Conservation (phyloP, 768 basidiomycete genomes). For the Porpolomopsis calyptriformis region DNA sequence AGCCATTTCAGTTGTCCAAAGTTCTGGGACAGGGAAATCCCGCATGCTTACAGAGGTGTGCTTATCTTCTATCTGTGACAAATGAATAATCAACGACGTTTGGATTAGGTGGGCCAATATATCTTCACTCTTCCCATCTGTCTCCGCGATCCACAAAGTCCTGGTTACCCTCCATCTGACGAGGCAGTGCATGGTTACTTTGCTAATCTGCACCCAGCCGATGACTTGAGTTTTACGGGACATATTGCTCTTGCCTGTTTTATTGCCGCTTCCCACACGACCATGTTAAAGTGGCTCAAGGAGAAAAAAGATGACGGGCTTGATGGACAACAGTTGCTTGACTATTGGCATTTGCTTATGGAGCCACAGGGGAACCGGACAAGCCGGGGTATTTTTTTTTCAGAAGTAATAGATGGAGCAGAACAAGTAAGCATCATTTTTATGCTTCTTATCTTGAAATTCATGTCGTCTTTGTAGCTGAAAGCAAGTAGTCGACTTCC, state of each 20-base stretch:
- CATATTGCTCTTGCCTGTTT: constrained; percentile 9
- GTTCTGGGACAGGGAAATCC: constrained; percentile 16
- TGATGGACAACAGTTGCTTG: constrained; percentile 6
- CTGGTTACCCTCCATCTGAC: constrained; percentile 10
- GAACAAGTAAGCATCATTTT: neutral
- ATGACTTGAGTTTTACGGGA: constrained; percentile 8
- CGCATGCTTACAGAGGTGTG: constrained; percentile 13
- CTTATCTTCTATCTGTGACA: neutral
- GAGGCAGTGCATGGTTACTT: constrained; percentile 9
- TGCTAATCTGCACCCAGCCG: neutral
- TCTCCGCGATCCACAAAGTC: constrained; percentile 6
- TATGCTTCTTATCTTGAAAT: neutral
- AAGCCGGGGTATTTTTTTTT: neutral
- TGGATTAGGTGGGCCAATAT: constrained; percentile 8
- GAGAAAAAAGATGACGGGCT: neutral
- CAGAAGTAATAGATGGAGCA: neutral
- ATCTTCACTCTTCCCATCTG: constrained; percentile 14
- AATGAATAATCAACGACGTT: neutral
- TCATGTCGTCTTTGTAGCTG: neutral
- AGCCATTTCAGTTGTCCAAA: constrained; percentile 12
- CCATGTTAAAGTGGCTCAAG: constrained; percentile 8
- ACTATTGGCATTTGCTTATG: constrained; percentile 11
- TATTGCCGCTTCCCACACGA: constrained; percentile 10
- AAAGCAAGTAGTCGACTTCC: neutral
- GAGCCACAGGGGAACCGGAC: constrained; percentile 2